Conservation (phyloP, 768 basidiomycete genomes). For the Boletus insuetus region DNA sequence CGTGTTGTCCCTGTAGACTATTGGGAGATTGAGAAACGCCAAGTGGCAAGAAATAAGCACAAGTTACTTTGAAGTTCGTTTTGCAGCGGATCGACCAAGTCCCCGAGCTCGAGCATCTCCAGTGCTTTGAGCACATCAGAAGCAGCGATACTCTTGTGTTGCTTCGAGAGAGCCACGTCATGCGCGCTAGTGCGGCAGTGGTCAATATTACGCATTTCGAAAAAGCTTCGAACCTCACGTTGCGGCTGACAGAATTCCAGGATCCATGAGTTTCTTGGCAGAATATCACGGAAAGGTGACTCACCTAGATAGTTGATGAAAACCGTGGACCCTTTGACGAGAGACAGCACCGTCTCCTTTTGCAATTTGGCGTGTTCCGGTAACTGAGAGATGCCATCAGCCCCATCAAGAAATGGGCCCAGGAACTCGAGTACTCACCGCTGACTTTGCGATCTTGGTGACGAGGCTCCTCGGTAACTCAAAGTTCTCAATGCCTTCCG, state of each 20-base stretch:
- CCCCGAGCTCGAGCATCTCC: constrained; percentile 73
- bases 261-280: not conserved
- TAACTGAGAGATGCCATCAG: constrained; percentile 46
- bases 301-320: constrained; percentile 93
- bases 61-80: constrained; percentile 58
- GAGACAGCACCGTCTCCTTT: constrained; percentile 82
- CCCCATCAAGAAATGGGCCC: not conserved
- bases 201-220: constrained; percentile 4
- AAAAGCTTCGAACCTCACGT: constrained; percentile 34
- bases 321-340: constrained; percentile 87
- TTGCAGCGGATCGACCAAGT: constrained; percentile 62
- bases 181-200: constrained; percentile 58
- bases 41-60: not conserved
- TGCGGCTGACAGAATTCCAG: constrained; percentile 34
- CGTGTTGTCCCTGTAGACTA: constrained; percentile 66
- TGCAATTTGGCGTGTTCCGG: constrained; percentile 85
- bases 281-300: constrained; percentile 16
- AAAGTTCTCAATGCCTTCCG: constrained; percentile 85
- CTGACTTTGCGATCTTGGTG: constrained; percentile 81
- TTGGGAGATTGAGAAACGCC: not conserved
- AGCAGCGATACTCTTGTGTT: constrained; percentile 86
- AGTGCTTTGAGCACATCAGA: constrained; percentile 88
- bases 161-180: constrained; percentile 79
- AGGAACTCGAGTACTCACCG: constrained; percentile 47
- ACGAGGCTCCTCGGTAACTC: constrained; percentile 84